These are phyloP conservation scores for Iris pallida DNA, from an alignment of 116 monocot genomes.

Conservation along the genomic window DNA sequence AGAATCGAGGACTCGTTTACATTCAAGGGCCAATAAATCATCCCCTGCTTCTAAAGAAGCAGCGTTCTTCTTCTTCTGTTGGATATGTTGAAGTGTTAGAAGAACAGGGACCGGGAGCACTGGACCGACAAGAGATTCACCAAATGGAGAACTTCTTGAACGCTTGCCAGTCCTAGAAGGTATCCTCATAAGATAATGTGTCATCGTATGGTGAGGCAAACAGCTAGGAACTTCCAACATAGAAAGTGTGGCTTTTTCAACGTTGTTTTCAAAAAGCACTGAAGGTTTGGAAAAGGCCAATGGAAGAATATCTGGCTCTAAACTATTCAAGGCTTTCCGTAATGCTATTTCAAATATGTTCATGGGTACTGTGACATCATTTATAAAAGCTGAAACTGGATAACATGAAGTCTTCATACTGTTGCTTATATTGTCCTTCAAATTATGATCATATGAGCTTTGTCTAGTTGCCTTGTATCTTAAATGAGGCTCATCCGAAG, in stretches of 20 bases:
- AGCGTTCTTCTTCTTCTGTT: slow-evolving; percentile 1
- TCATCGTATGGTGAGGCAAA: slow-evolving; percentile 19
- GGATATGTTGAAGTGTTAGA: slow-evolving; percentile 38
- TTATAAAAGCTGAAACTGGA: slow-evolving; percentile 29
- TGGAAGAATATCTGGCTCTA: slow-evolving; percentile 29
- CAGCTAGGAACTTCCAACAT: slow-evolving; percentile 46
- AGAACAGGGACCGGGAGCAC: slow-evolving; percentile 73
- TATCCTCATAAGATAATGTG: slow-evolving; percentile 40
- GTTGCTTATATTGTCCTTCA: slow-evolving; percentile 19
- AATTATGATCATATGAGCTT: slow-evolving; percentile 16
- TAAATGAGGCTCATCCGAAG: background rate
- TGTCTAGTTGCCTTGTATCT: background rate
- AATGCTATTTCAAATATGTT: slow-evolving; percentile 73
- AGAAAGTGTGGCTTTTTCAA: slow-evolving; percentile 13
- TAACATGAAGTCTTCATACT: slow-evolving; percentile 2
- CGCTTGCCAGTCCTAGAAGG: slow-evolving; percentile 43
- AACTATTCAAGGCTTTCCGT: slow-evolving; percentile 26
- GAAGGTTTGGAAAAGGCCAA: slow-evolving; percentile 57
- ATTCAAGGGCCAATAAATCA: slow-evolving; percentile 31
- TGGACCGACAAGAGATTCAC: slow-evolving; percentile 63
- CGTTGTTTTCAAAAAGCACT: slow-evolving; percentile 29
- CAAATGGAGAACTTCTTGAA: slow-evolving; percentile 14
- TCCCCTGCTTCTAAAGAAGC: slow-evolving; percentile 1
- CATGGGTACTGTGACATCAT: slow-evolving; percentile 48
- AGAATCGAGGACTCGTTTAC: slow-evolving; percentile 21